Conservation (phyloP, 805 yeast species). For the Metschnikowia similis region DNA sequence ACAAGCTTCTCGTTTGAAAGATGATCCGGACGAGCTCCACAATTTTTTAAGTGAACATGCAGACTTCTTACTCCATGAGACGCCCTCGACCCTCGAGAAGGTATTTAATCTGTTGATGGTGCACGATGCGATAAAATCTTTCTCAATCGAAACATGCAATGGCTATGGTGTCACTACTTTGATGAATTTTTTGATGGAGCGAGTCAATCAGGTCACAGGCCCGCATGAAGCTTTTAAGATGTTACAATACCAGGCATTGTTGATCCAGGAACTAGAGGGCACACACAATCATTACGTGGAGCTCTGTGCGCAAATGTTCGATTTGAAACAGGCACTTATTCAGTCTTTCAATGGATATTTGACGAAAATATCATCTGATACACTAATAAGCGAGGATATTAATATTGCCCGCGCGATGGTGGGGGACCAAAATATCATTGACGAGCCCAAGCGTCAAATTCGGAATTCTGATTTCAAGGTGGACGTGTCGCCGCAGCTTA, state of each 20-base stretch:
- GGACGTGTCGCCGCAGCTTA: slow-evolving; percentile 27
- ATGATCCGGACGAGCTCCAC: slow-evolving; percentile 20
- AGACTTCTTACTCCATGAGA: slow-evolving; percentile 17
- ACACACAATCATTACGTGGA: slow-evolving; percentile 36
- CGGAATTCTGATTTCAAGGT: slow-evolving; percentile 12
- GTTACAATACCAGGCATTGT: slow-evolving; percentile 25
- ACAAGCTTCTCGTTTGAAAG: slow-evolving; percentile 25
- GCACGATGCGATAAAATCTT: slow-evolving; percentile 21
- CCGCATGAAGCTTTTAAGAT: slow-evolving; percentile 17
- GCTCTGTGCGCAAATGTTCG: slow-evolving; percentile 20
- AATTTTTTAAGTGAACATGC: slow-evolving; percentile 30
- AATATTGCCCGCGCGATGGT: neutral
- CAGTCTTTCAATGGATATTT: neutral
- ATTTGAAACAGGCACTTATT: slow-evolving; percentile 15
- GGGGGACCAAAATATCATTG: neutral
- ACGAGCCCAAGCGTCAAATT: neutral
- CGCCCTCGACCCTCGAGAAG: slow-evolving; percentile 6
- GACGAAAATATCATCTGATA: neutral
- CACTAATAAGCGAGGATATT: neutral
- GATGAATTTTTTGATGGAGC: slow-evolving; percentile 2
- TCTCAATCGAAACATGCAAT: slow-evolving; percentile 28
- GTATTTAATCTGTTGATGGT: slow-evolving; percentile 29
- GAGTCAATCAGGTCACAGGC: neutral
- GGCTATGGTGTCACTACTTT: slow-evolving; percentile 24
- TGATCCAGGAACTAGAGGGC: slow-evolving; percentile 36